Evolutionary conservation across 2,329 filamentous ascomycete genomes (phyloP).

Genomic region (Colletotrichum cordylinicola): DNA sequence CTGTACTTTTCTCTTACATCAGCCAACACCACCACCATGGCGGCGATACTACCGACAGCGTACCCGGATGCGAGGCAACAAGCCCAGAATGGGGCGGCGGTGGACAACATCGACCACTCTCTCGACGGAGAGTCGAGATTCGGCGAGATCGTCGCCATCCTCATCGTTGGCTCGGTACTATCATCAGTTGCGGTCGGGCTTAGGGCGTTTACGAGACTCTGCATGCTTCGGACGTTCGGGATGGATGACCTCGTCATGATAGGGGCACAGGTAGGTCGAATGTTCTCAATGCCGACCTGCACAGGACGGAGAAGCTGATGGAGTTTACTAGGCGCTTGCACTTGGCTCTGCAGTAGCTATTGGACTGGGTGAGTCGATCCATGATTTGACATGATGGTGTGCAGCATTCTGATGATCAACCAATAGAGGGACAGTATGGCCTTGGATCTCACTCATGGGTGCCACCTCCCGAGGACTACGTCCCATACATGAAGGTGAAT

Average conservation of each 20-base stretch:
- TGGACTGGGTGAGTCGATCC: constrained; percentile 23
- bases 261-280: constrained; percentile 18
- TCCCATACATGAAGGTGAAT: constrained; percentile 27
- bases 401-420: neutral
- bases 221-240: constrained; percentile 27
- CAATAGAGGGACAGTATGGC: constrained; percentile 28
- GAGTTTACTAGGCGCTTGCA: constrained; percentile 10
- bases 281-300: neutral
- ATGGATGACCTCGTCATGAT: constrained; percentile 28
- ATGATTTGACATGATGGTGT: neutral
- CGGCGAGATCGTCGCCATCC: constrained; percentile 25
- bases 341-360: constrained; percentile 27
- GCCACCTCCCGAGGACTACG: constrained; percentile 19
- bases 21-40: neutral
- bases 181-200: constrained; percentile 26
- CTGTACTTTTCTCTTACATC: neutral
- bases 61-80: neutral
- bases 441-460: constrained; percentile 27
- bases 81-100: neutral
- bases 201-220: constrained; percentile 26
- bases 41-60: neutral
- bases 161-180: constrained; percentile 26
- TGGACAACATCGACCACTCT: constrained; percentile 11
- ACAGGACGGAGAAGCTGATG: neutral
- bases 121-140: constrained; percentile 26